Percentiles rank a stretch among this genome's conserved stretches.
Conservation (phyloP, 257 asterid genomes). For the Anisodus acutangulus region DNA sequence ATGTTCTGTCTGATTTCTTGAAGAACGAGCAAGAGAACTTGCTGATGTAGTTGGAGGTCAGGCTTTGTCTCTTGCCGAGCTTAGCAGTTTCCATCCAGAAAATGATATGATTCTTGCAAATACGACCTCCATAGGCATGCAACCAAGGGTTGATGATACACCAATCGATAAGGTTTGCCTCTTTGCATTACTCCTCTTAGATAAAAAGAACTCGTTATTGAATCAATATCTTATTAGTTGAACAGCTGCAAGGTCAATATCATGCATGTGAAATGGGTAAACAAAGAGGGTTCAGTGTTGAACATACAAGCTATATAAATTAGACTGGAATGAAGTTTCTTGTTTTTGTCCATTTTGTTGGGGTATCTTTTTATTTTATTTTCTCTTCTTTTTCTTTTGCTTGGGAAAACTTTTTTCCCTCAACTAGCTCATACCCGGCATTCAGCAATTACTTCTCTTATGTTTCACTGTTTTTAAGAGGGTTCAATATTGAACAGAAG, state of each 20-base stretch:
- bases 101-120: slow-evolving; percentile 93
- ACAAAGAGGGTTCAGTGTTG: neutral
- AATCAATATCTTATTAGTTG: neutral
- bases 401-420: neutral
- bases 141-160: slow-evolving; percentile 84
- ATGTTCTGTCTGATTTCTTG: slow-evolving; percentile 27
- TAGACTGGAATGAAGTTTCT: neutral
- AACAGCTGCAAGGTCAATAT: slow-evolving; percentile 10
- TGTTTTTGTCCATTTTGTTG: neutral
- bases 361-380: neutral
- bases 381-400: neutral
- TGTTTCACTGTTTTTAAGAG: neutral
- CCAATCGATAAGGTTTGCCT: slow-evolving; percentile 83
- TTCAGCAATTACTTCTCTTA: neutral
- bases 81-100: slow-evolving; percentile 76
- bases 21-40: slow-evolving; percentile 86
- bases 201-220: neutral
- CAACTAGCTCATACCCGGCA: neutral
- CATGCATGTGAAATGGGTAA: neutral
- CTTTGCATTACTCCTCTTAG: slow-evolving; percentile 20
- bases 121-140: slow-evolving; percentile 98
- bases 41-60: slow-evolving; percentile 80
- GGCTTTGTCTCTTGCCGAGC: slow-evolving; percentile 77
- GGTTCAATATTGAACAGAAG: neutral
- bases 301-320: neutral